Evolutionary conservation across 331 rosid genomes (phyloP).

Genomic region (Quercus tomentella): DNA sequence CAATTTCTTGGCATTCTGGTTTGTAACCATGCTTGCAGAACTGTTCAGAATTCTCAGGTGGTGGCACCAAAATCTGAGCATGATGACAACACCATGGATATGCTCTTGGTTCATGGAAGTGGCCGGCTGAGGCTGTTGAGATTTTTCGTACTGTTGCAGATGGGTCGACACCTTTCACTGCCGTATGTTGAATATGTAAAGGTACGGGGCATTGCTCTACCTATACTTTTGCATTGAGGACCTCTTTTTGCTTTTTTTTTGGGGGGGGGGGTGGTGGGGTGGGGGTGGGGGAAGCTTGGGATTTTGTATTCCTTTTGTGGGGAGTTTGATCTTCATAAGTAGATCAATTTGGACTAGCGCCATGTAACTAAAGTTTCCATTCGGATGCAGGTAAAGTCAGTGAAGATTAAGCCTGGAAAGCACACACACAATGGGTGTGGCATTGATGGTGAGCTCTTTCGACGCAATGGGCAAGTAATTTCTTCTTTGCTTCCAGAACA

Average conservation of each 20-base stretch:
- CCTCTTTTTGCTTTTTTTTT: no score
- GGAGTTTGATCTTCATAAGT: constrained; percentile 1
- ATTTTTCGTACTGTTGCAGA: constrained; percentile 89
- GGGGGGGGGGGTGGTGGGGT: neutral
- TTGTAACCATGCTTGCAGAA: constrained; percentile 97
- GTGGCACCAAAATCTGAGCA: constrained; percentile 93
- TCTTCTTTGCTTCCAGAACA: constrained; percentile 96
- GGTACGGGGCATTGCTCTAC: constrained; percentile 42
- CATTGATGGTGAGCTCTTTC: constrained; percentile 96
- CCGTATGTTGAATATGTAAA: constrained; percentile 93
- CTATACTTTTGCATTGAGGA: neutral
- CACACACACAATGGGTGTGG: constrained; percentile 92
- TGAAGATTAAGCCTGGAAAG: constrained; percentile 85
- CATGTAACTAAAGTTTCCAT: constrained; percentile 16
- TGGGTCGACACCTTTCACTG: constrained; percentile 91
- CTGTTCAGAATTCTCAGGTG: constrained; percentile 93
- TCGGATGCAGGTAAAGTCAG: constrained; percentile 76
- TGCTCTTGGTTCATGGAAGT: constrained; percentile 85
- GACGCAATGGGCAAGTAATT: constrained; percentile 77
- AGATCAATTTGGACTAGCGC: constrained; percentile 11
- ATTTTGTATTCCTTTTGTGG: neutral
- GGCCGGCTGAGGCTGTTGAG: constrained; percentile 84
- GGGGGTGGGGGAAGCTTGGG: neutral
- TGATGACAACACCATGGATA: constrained; percentile 78
- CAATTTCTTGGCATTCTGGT: constrained; percentile 87